phyloP scores from a whole-genome alignment of 768 basidiomycete species.

The Boletus patriciae region DNA sequence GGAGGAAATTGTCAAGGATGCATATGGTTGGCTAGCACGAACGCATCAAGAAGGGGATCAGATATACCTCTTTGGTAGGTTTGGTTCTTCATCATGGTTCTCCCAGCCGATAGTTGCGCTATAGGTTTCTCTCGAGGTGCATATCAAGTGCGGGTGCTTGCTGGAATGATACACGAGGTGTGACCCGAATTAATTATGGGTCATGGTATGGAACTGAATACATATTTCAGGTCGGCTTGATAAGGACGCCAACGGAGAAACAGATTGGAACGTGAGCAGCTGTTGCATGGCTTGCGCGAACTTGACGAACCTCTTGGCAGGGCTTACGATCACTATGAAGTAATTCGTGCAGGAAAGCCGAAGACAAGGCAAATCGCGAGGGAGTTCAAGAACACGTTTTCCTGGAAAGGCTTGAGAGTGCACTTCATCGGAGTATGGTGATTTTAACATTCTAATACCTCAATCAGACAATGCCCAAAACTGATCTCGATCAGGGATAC shows the following conservation, averaged over 20 bases:
- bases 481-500: conserved; percentile 6
- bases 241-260: conserved; percentile 23
- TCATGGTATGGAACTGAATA: neutral
- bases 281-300: neutral
- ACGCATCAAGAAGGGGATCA: conserved; percentile 33
- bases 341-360: conserved; percentile 8
- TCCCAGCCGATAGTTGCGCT: neutral
- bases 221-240: conserved; percentile 1
- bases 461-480: neutral
- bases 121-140: conserved; percentile 46
- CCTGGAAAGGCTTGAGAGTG: conserved; percentile 2
- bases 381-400: conserved; percentile 44
- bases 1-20: conserved; percentile 34
- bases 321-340: conserved; percentile 15
- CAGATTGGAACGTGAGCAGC: conserved; percentile 19
- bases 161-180: conserved; percentile 43
- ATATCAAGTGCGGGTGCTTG: conserved; percentile 41
- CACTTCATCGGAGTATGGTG: conserved; percentile 3
- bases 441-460: too few species aligned
- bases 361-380: conserved; percentile 15
- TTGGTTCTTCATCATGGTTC: neutral
- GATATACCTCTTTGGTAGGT: conserved; percentile 37
- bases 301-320: conserved; percentile 1
- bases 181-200: neutral
- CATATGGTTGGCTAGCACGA: conserved; percentile 35